Base-by-base conservation (phyloP, 495 filamentous ascomycete genomes). In the Aspergillus ellipticus region DNA sequence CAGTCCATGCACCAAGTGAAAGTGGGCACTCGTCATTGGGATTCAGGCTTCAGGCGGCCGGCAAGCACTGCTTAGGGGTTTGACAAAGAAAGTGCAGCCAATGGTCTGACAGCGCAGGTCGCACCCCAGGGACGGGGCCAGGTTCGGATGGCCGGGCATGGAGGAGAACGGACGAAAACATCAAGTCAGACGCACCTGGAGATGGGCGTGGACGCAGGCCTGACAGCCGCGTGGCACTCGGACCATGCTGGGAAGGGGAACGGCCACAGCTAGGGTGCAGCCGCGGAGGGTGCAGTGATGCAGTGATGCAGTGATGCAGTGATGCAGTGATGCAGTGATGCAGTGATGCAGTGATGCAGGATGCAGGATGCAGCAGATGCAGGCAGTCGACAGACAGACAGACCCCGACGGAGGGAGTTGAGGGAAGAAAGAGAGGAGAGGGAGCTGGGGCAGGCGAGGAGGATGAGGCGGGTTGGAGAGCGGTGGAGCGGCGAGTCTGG, bases 151-250 rank as follows among this genome's bases (percentile, higher is more conserved):
- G n/a, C n/a, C n/a, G n/a, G n/a, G 31, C 31, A 33, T 10, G 9
- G 10, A 31, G 28, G 5, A 33, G 31, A 8, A 10, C 3, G 13
- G 9, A 39, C 5, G 11, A 17, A 59, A 28, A 22, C 28, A 37
- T 29, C 16, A 31, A 3, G 37, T 0, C 17, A 43, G 16, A 62
- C 61, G 42, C 11, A 70, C 67, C 59, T 66, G 67, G 42, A 69
- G 41, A 17, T 64, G 56, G 10, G 62, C 61, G 4, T 66, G 46
- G 42, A 63, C 64, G 45, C 70, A 73, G 49, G 59, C 56, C 49
- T 61, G 63, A 65, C 71, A 79, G 57, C 73, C 73, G 37, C 70
- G 70, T n/a, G 74, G 68, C 53, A 69, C 72, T 59, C 68, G 66
- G 51, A 73, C 71, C 75, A 76, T 76, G 29, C 55, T 64, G 58